Evolutionary conservation across 345 rosid genomes (phyloP).

Genomic region (Citrus sp.): DNA sequence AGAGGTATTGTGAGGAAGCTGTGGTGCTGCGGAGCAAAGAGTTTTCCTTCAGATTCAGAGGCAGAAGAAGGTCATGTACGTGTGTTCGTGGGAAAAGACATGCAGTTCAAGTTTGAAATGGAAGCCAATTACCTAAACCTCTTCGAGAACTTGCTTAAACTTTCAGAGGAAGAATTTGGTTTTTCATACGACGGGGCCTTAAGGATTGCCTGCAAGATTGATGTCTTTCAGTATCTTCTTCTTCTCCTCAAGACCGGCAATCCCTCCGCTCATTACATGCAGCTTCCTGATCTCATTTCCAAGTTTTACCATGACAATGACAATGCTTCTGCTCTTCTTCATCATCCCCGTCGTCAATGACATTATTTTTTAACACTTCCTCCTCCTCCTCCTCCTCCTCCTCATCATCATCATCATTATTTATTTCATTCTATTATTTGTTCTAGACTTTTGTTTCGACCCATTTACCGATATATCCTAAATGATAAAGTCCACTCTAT

Average conservation of each 20-base stretch:
- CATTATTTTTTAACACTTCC: no score
- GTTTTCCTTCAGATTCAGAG: slow-evolving; percentile 12
- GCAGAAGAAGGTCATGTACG: slow-evolving; percentile 41
- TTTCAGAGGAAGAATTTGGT: slow-evolving; percentile 50
- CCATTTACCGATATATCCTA: neutral
- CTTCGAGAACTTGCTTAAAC: slow-evolving; percentile 35
- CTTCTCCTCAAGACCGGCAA: slow-evolving; percentile 36
- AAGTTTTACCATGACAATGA: neutral
- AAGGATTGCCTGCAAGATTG: slow-evolving; percentile 47
- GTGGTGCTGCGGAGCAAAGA: slow-evolving; percentile 42
- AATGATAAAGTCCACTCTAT: neutral
- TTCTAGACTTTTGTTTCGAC: neutral
- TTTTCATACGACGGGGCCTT: slow-evolving; percentile 46
- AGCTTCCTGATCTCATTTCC: slow-evolving; percentile 35
- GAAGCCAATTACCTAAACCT: slow-evolving; percentile 49
- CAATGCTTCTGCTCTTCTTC: neutral
- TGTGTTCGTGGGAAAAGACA: slow-evolving; percentile 42
- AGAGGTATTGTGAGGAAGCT: slow-evolving; percentile 39
- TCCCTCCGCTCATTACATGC: slow-evolving; percentile 32
- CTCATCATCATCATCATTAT: no score
- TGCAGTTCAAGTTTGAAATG: slow-evolving; percentile 34
- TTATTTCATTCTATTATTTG: neutral
- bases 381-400: neutral
- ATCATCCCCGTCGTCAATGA: neutral
- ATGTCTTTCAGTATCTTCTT: slow-evolving; percentile 37